Evolutionary conservation across 2,329 filamentous ascomycete species (phyloP).

Genomic region (Xylaria sp.): DNA sequence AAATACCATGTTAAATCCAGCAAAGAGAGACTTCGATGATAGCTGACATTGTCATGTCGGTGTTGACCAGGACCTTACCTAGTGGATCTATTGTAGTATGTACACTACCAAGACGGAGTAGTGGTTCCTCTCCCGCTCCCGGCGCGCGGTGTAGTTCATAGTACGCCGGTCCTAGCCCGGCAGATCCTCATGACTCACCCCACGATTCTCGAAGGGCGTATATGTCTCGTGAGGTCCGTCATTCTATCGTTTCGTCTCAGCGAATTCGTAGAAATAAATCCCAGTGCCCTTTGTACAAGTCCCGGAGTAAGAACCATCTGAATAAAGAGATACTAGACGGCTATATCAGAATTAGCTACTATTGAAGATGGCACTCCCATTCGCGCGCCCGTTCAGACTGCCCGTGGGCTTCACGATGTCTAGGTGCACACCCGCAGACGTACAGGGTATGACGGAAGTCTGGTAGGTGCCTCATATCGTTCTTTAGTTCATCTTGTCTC

Average conservation of each 20-base stretch:
- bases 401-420: conserved; percentile 42
- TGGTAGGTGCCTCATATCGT: conserved; percentile 38
- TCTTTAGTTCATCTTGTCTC: neutral
- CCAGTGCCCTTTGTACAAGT: neutral
- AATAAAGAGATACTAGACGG: neutral
- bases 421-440: conserved; percentile 42
- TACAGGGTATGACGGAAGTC: conserved; percentile 41
- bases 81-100: neutral
- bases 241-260: neutral
- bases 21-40: neutral
- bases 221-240: neutral
- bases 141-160: neutral
- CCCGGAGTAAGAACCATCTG: too few species aligned
- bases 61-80: neutral
- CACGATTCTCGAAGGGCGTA: neutral
- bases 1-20: conserved; percentile 6
- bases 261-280: neutral
- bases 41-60: neutral
- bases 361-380: conserved; percentile 27
- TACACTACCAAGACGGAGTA: neutral
- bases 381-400: conserved; percentile 29
- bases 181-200: conserved; percentile 18
- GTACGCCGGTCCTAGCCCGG: neutral
- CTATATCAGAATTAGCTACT: neutral
- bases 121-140: conserved; percentile 5